These are phyloP conservation scores for Arthrobotrys pseudoclavata DNA, from an alignment of 2,329 filamentous ascomycete genomes.

Conservation along the genomic window DNA sequence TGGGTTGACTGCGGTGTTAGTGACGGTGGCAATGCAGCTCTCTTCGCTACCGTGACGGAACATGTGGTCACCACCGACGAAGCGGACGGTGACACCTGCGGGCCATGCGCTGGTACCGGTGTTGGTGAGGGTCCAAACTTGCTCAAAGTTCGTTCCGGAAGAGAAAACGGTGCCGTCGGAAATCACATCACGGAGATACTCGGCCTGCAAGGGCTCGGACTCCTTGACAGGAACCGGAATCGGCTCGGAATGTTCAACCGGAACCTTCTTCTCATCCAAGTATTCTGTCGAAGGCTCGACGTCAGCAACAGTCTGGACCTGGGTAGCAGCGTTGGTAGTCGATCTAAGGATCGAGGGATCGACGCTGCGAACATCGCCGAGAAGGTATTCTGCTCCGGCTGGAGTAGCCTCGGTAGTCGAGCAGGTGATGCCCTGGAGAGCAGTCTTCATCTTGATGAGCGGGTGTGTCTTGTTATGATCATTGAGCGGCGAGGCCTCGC, in stretches of 20 bases:
- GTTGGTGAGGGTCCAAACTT: conserved; percentile 93
- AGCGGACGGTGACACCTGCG: conserved; percentile 88
- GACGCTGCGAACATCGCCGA: conserved; percentile 47
- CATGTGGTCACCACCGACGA: conserved; percentile 96
- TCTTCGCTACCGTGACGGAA: conserved; percentile 85
- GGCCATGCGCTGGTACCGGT: conserved; percentile 85
- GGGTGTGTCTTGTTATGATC: conserved; percentile 95
- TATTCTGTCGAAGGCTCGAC: conserved; percentile 74
- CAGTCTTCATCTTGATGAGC: conserved; percentile 95
- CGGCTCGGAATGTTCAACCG: conserved; percentile 64
- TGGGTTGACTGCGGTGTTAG: conserved; percentile 77
- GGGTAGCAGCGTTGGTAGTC: conserved; percentile 71
- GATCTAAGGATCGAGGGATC: conserved; percentile 45
- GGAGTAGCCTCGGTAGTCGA: conserved; percentile 83
- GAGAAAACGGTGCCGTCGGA: conserved; percentile 80
- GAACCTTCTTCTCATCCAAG: conserved; percentile 63
- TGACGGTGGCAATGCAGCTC: conserved; percentile 74
- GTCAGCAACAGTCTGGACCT: conserved; percentile 80
- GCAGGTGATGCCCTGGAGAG: conserved; percentile 87
- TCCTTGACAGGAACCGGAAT: conserved; percentile 62
- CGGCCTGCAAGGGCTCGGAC: conserved; percentile 71
- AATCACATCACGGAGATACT: conserved; percentile 83
- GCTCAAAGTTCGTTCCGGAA: conserved; percentile 81
- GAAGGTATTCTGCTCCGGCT: conserved; percentile 67
- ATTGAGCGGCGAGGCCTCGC: conserved; percentile 88